Conservation (phyloP, 2,329 filamentous ascomycete genomes). For the Fonsecaea erecta region DNA sequence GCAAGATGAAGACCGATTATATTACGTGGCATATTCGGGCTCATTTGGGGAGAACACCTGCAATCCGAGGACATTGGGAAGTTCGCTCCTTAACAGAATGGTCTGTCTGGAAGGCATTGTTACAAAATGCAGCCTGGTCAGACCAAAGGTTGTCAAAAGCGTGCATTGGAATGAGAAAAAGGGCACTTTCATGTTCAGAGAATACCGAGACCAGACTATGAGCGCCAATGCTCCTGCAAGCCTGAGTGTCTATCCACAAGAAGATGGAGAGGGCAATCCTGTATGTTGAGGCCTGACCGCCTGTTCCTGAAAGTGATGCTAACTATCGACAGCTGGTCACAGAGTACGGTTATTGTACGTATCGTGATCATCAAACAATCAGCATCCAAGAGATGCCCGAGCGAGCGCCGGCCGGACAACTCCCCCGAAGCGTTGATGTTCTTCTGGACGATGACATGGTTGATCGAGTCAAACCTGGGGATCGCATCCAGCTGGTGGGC, state of each 20-base stretch:
- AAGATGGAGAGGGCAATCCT: constrained; percentile 90
- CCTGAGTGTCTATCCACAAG: constrained; percentile 89
- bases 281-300: constrained; percentile 45
- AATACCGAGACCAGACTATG: constrained; percentile 98
- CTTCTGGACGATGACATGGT: constrained; percentile 96
- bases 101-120: constrained; percentile 97
- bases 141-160: constrained; percentile 97
- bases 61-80: constrained; percentile 91
- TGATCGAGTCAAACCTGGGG: constrained; percentile 91
- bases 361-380: constrained; percentile 95
- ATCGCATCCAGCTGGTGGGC: constrained; percentile 95
- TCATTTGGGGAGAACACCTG: constrained; percentile 94
- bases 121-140: constrained; percentile 90
- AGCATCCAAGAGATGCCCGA: constrained; percentile 99
- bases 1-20: constrained; percentile 74
- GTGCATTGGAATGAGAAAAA: constrained; percentile 93
- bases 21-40: constrained; percentile 96
- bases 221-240: constrained; percentile 82
- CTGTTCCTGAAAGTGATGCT: constrained; percentile 13
- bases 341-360: constrained; percentile 94
- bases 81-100: constrained; percentile 91
- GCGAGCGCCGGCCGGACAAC: constrained; percentile 88
- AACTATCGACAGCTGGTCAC: constrained; percentile 68
- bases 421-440: constrained; percentile 93
- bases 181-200: constrained; percentile 82